A percentile compares a stretch with the other conserved stretches of the same genome.
Conservation (phyloP, 2,329 filamentous ascomycete species). For the Xylaria arbuscula region DNA sequence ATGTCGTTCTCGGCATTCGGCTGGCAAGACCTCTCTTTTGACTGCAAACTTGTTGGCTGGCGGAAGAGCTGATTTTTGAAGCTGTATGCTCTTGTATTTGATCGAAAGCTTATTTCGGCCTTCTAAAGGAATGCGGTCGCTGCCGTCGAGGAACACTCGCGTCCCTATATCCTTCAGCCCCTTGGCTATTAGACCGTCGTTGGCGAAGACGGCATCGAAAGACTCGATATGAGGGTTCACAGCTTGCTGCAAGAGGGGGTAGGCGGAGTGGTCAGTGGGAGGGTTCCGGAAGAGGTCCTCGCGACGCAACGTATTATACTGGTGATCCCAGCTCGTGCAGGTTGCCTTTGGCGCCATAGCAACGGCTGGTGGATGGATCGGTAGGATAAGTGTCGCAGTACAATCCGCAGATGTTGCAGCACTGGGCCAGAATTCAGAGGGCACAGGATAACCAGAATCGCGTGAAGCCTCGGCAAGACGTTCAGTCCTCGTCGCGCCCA, state of each 20-base stretch:
- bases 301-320: slow-evolving; percentile 86
- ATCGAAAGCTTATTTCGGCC: slow-evolving; percentile 81
- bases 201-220: slow-evolving; percentile 89
- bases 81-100: slow-evolving; percentile 80
- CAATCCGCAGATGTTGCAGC: neutral
- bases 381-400: slow-evolving; percentile 1
- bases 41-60: slow-evolving; percentile 82
- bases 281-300: slow-evolving; percentile 91
- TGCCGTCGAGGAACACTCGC: slow-evolving; percentile 87
- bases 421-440: neutral
- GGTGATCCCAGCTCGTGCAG: slow-evolving; percentile 80
- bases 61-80: slow-evolving; percentile 85
- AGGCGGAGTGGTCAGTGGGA: slow-evolving; percentile 86
- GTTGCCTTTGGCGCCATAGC: slow-evolving; percentile 69
- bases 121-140: slow-evolving; percentile 68
- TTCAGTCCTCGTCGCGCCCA: slow-evolving; percentile 4
- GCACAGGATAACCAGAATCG: neutral
- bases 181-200: slow-evolving; percentile 76
- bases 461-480: slow-evolving; percentile 3
- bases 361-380: slow-evolving; percentile 26
- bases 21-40: slow-evolving; percentile 85
- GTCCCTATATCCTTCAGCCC: slow-evolving; percentile 89
- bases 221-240: slow-evolving; percentile 93
- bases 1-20: slow-evolving; percentile 95
- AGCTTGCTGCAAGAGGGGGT: slow-evolving; percentile 86